Evolutionary conservation across 2,329 filamentous ascomycete genomes (phyloP).

Genomic region (Phyllachora maydis): DNA sequence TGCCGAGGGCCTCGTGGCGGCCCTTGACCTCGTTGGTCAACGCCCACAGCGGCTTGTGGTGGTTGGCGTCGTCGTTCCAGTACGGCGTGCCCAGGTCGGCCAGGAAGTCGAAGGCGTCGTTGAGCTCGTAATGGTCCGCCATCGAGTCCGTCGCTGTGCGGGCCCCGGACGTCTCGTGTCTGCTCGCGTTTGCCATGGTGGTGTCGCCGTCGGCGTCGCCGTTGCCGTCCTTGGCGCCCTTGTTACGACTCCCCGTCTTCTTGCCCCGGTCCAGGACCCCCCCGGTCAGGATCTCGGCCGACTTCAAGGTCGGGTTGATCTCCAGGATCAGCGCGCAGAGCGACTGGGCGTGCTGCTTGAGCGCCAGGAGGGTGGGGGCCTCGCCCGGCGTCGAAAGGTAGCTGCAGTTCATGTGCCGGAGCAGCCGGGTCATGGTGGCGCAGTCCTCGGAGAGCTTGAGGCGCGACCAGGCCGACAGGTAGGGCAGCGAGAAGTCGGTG

Average conservation of each 20-base stretch:
- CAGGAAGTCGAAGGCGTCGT: slow-evolving; percentile 36
- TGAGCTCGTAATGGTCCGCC: slow-evolving; percentile 12
- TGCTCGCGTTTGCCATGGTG: neutral
- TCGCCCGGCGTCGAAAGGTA: slow-evolving; percentile 31
- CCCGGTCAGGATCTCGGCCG: slow-evolving; percentile 12
- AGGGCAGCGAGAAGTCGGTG: slow-evolving; percentile 19
- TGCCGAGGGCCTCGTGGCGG: slow-evolving; percentile 18
- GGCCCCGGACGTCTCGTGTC: slow-evolving; percentile 1
- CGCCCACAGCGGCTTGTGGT: slow-evolving; percentile 22
- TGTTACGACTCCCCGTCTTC: neutral
- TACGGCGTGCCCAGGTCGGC: slow-evolving; percentile 27
- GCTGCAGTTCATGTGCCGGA: slow-evolving; percentile 31
- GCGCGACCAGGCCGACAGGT: slow-evolving; percentile 16
- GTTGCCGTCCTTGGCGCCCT: neutral
- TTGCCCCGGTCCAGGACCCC: slow-evolving; percentile 3
- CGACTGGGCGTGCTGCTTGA: slow-evolving; percentile 40
- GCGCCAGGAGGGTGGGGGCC: slow-evolving; percentile 30
- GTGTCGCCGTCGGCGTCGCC: neutral
- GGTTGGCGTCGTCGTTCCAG: slow-evolving; percentile 21
- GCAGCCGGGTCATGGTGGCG: slow-evolving; percentile 10
- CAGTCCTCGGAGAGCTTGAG: slow-evolving; percentile 9
- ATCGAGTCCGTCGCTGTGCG: slow-evolving; percentile 2
- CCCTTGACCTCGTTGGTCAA: slow-evolving; percentile 22
- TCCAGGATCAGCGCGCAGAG: slow-evolving; percentile 28
- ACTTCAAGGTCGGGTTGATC: slow-evolving; percentile 17